A percentile compares a stretch with the other conserved stretches of the same genome.
phyloP scores from a whole-genome alignment of 768 basidiomycete species.

The Amyloporia xantha region DNA sequence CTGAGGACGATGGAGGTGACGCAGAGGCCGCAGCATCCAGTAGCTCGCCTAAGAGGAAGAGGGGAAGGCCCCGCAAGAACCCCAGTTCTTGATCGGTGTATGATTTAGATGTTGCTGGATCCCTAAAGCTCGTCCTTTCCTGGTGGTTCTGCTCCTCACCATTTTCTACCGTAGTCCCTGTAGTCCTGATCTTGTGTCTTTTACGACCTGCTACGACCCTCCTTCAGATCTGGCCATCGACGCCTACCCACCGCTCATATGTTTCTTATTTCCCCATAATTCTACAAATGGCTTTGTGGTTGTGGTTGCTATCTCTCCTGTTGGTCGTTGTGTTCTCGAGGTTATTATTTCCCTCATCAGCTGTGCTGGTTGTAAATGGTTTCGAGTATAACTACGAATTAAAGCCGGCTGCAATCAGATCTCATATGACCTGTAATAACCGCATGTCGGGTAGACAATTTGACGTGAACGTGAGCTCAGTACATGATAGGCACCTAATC shows the following conservation, averaged over 20 bases:
- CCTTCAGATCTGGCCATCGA: conserved; percentile 9
- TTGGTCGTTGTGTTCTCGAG: too few relatives aligned
- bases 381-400: neutral
- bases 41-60: conserved; percentile 38
- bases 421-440: too few relatives aligned
- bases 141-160: too few relatives aligned
- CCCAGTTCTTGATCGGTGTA: conserved; percentile 9
- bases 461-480: too few relatives aligned
- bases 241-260: conserved; percentile 2
- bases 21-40: conserved; percentile 3
- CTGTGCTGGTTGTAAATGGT: neutral
- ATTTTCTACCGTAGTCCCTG: too few relatives aligned
- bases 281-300: too few relatives aligned
- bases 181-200: too few relatives aligned
- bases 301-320: too few relatives aligned
- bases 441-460: too few relatives aligned
- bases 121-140: neutral
- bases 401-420: neutral
- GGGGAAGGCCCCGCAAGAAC: conserved; percentile 64
- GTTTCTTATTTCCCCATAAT: neutral
- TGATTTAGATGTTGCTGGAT: neutral
- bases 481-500: neutral
- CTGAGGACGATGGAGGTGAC: conserved; percentile 18
- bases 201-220: conserved; percentile 8
- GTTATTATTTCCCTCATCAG: too few relatives aligned